Percentiles rank a stretch among this genome's conserved stretches.
Conservation (phyloP, 2,329 filamentous ascomycete species). For the Piedraia hortae region DNA sequence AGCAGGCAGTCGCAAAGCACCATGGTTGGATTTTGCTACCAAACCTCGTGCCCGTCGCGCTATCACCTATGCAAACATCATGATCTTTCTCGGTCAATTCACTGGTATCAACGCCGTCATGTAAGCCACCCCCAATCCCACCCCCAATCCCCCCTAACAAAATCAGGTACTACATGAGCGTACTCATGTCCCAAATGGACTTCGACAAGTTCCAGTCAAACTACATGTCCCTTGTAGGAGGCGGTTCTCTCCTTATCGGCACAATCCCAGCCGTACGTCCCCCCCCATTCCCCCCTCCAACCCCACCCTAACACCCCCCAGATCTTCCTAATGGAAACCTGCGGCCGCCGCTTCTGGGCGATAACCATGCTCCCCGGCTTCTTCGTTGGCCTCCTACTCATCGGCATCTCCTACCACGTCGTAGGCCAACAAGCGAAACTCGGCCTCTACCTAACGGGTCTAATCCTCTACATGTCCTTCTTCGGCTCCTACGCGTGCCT, state of each 20-base stretch:
- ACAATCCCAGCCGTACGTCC: slow-evolving; percentile 9
- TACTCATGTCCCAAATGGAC: slow-evolving; percentile 38
- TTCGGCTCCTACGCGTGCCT: slow-evolving; percentile 22
- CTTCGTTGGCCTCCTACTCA: slow-evolving; percentile 39
- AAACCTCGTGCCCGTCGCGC: slow-evolving; percentile 37
- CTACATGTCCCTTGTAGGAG: slow-evolving; percentile 51
- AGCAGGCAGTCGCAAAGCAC: slow-evolving; percentile 27
- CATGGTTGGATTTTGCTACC: slow-evolving; percentile 50
- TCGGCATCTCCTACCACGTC: slow-evolving; percentile 36
- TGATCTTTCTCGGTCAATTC: slow-evolving; percentile 42
- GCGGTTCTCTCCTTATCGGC: slow-evolving; percentile 34
- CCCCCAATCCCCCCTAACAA: not conserved
- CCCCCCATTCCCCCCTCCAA: no score
- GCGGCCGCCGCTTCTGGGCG: slow-evolving; percentile 48
- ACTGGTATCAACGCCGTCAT: slow-evolving; percentile 39
- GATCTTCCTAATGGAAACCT: slow-evolving; percentile 41
- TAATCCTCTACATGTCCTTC: slow-evolving; percentile 40
- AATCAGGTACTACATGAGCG: slow-evolving; percentile 40
- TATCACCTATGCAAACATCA: slow-evolving; percentile 38
- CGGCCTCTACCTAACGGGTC: slow-evolving; percentile 37
- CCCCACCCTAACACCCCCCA: not conserved
- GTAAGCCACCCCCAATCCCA: slow-evolving; percentile 2
- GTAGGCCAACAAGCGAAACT: slow-evolving; percentile 12
- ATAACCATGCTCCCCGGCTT: slow-evolving; percentile 44
- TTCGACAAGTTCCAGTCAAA: slow-evolving; percentile 34